These are phyloP conservation scores for Crithidia thermophila DNA, from an alignment of 208 protist species.

Conservation along the genomic window DNA sequence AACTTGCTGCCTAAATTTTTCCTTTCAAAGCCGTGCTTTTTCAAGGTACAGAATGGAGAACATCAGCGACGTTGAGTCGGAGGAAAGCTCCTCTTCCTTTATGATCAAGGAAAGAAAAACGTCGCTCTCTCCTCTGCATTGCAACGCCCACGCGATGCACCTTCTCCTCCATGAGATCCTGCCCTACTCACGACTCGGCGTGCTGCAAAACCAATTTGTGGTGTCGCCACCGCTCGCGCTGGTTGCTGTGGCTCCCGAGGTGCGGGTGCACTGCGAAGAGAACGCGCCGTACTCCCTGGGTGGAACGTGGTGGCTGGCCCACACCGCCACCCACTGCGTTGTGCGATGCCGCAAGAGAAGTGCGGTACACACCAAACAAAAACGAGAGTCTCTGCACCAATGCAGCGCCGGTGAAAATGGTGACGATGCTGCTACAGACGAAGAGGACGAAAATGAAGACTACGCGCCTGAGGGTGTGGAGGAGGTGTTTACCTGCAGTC, in stretches of 20 bases:
- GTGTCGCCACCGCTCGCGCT: slow-evolving; percentile 10
- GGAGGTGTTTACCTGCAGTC: not conserved
- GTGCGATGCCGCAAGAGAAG: slow-evolving; percentile 7
- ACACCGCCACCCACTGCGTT: slow-evolving; percentile 9
- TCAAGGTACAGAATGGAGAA: too few species aligned
- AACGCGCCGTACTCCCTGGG: slow-evolving; percentile 2
- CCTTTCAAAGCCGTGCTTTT: too few species aligned
- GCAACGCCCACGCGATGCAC: slow-evolving; percentile 7
- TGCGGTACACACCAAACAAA: too few species aligned
- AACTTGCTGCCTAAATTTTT: too few species aligned
- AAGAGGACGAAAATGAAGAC: not conserved
- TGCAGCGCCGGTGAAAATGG: too few species aligned
- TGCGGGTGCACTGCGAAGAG: slow-evolving; percentile 11
- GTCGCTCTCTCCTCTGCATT: not conserved
- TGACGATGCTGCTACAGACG: not conserved
- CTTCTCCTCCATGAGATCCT: slow-evolving; percentile 7
- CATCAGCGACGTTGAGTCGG: too few species aligned
- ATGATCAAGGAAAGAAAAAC: not conserved
- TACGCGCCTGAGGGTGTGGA: not conserved
- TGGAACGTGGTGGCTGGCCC: slow-evolving; percentile 16
- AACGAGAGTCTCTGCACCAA: too few species aligned
- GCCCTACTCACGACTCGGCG: slow-evolving; percentile 1
- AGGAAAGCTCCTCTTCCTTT: not conserved
- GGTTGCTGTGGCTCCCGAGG: not conserved
- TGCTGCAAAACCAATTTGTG: slow-evolving; percentile 9